Evolutionary conservation across 129 eudicot genomes (phyloP), one percentile per base, ranked within the genome.

Genomic region (Flaveria linearis): DNA sequence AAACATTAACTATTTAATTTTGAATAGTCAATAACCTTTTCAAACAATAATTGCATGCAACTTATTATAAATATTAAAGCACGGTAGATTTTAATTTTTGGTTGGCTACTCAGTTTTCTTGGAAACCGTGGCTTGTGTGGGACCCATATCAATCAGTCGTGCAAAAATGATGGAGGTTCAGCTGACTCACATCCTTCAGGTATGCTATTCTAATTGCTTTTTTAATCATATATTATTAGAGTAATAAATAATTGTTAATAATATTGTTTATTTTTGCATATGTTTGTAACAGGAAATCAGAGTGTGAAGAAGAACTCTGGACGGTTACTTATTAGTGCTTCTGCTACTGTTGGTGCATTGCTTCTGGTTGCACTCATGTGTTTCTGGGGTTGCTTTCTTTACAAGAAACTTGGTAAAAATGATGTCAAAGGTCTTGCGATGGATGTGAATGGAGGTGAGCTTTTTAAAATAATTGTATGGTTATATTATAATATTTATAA

Each of bases 341-440:
- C 88, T 58, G 99, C 97, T 71, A 92, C 97, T 17, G 90, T 91
- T n/a, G 96, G 97, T 57, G 97, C 96, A 28, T 84, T 94, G 68
- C 97, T 94, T 80, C 75, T 94, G 67, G 96, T 94, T 72, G 99
- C 99, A 71, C 93, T 94, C n/a, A 91, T 94, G 97, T 94, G 99
- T 82, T 94, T 87, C 84, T 94, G 99, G 97, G 97, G 99, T 30
- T 94, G 99, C 82, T 91, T 84, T 84, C 91, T 94, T 43, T 94
- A 94, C 74, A 94, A 94, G 82, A 94, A 88, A 85, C 92, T 94
- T 22, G 97, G 99, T 61, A 94, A 89, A 87, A 85, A 82, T 60
- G 92, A 89, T 22, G 90, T 68, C 73, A 87, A 71, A 84, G 86
- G 96, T 58, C 92, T 89, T 76, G 93, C 96, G 33, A 76, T 91